Base-by-base conservation (phyloP, 768 basidiomycete species). In the Cyclocybe cylindracea region DNA sequence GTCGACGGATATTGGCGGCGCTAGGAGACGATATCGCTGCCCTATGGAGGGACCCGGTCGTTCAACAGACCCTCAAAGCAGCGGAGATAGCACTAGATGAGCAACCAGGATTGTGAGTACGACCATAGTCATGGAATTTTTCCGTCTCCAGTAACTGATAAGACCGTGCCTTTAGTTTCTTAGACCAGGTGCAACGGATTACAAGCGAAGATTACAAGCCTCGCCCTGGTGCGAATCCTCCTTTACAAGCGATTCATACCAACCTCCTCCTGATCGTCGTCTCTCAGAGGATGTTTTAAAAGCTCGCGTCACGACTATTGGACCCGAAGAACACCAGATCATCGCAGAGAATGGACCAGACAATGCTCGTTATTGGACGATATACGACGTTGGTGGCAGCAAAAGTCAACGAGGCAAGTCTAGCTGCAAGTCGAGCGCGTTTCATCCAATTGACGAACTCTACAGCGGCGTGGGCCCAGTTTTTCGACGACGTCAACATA, bases 301-400 rank as follows among this genome's bases (percentile, higher is more conserved):
- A 46, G 84, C 85, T 11, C 77, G 86, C 45, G 71, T 89, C 36
- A 78, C 78, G 42, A 88, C 86, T 1, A 66, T 82, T 36, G 84
- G 85, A 3, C 82, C 85, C 4, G 84, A 86, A 57, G 83, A 86
- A 62, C 83, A 87, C 54, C 70, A 69, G 7, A 76, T 88, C 44
- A 61, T 70, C 3, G 70, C 83, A 54, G 82, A 86, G 61, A 55
- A 43, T 42, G 57, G 54, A 4, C 43, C 55, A 19, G 68, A 72
- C 31, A 65, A 60, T 13, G 70, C 76, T 0, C 75, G 73, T 44
- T 64, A 78, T 14, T 87, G 85, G 84, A 72, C 78, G 6, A 79
- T 87, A 37, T 87, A 85, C 60, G 86, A 89, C 54, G 81, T 87
- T 13, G 84, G 85, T 18, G 87, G 85, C 1, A 76, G 77, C 47